Conservation (phyloP, 2,329 filamentous ascomycete genomes). For the Claviceps citrina region DNA sequence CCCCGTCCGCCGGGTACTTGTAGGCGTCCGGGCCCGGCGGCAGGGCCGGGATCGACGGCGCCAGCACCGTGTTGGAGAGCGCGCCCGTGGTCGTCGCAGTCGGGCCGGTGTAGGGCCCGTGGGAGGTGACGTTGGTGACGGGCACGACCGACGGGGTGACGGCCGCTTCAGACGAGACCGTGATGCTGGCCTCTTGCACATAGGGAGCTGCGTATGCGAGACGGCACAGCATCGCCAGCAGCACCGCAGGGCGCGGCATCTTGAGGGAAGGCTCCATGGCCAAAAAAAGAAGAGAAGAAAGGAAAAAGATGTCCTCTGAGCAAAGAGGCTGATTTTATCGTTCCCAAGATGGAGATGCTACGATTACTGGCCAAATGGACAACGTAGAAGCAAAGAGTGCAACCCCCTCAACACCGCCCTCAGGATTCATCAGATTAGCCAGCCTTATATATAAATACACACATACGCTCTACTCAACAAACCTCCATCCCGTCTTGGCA, state of each 20-base stretch:
- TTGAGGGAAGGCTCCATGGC: neutral
- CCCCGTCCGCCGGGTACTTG: conserved; percentile 56
- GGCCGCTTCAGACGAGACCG: neutral
- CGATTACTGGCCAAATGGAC: no score
- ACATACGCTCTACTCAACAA: no score
- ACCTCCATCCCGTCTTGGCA: no score
- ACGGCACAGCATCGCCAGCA: neutral
- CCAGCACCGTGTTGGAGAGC: conserved; percentile 40
- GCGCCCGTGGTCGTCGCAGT: conserved; percentile 55
- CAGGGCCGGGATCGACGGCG: conserved; percentile 39
- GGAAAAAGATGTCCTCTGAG: no score
- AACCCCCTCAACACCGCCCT: no score
- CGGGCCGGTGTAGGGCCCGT: conserved; percentile 53
- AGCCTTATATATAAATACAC: no score
- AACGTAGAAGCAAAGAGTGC: no score
- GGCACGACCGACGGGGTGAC: conserved; percentile 12
- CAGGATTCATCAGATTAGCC: no score
- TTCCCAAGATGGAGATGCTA: no score
- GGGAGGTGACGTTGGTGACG: conserved; percentile 44
- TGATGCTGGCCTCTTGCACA: neutral
- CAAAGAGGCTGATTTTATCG: no score
- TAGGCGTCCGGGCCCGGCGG: conserved; percentile 47
- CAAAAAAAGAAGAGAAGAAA: neutral
- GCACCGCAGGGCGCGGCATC: neutral
- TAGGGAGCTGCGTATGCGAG: neutral